phyloP scores from a whole-genome alignment of 768 basidiomycete genomes.

The Phylloporus sp. region DNA sequence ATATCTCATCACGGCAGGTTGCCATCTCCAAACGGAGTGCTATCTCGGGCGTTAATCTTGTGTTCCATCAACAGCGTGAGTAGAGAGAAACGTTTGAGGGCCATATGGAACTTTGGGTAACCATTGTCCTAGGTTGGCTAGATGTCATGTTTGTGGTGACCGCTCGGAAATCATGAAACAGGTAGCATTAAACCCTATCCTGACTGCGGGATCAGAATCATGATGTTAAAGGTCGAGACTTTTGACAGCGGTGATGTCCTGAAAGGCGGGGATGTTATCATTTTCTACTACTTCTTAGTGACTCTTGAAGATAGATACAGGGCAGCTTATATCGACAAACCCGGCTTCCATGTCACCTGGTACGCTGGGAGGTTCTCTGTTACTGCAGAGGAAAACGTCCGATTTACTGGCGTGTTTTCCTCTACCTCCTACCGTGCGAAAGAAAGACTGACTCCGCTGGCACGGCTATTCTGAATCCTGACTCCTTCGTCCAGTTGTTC shows the following conservation, averaged over 20 bases:
- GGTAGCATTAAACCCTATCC: background rate
- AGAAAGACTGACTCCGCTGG: conserved; percentile 11
- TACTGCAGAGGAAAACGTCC: conserved; percentile 10
- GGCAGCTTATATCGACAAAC: no score
- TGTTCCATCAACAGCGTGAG: conserved; percentile 2
- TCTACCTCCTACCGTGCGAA: conserved; percentile 20
- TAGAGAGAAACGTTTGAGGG: conserved; percentile 1
- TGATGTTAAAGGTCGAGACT: background rate
- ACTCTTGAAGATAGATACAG: no score
- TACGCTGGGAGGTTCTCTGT: conserved; percentile 4
- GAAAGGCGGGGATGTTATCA: no score
- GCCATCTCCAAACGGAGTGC: background rate
- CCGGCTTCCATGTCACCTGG: background rate
- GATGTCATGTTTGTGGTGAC: conserved; percentile 5
- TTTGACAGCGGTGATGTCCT: background rate
- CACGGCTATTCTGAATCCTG: conserved; percentile 10
- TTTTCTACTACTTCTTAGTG: no score
- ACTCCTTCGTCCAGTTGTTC: conserved; percentile 3
- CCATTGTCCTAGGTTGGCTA: background rate
- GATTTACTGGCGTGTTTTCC: conserved; percentile 13
- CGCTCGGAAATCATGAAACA: conserved; percentile 5
- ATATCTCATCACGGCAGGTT: background rate
- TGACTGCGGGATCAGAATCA: conserved; percentile 1
- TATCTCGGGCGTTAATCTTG: conserved; percentile 19
- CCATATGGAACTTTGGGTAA: background rate